Percentiles rank a stretch among this genome's conserved stretches.
phyloP scores from a whole-genome alignment of 352 stramenopile species.

The Elongisporangium undulatum region DNA sequence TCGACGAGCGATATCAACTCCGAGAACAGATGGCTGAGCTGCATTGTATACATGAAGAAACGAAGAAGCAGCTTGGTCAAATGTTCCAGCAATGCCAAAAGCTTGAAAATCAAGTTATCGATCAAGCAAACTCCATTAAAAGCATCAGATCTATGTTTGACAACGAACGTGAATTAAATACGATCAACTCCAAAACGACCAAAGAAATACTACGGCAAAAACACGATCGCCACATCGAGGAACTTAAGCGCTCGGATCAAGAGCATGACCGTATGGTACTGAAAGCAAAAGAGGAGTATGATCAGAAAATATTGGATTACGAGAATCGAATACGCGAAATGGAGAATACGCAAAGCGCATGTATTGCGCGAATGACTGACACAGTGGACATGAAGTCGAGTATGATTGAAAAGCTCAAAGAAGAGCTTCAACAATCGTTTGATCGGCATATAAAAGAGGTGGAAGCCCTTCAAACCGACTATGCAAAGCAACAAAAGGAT shows the following conservation, averaged over 20 bases:
- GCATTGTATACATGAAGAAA: neutral
- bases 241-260: neutral
- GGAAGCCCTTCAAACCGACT: conserved; percentile 3
- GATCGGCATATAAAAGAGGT: conserved; percentile 4
- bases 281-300: neutral
- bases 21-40: neutral
- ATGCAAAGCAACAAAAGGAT: conserved; percentile 2
- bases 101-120: neutral
- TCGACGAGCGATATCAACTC: neutral
- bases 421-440: conserved; percentile 9
- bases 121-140: neutral
- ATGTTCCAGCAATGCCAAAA: neutral
- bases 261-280: neutral
- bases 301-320: neutral
- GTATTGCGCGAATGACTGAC: conserved; percentile 26
- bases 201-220: neutral
- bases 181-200: neutral
- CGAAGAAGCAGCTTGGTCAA: neutral
- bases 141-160: neutral
- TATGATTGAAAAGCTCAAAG: conserved; percentile 25
- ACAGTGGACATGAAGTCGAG: conserved; percentile 33
- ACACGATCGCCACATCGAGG: neutral
- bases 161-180: neutral
- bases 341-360: conserved; percentile 11
- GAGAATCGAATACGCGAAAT: conserved; percentile 1